A percentile compares a stretch with the other conserved stretches of the same genome.
Evolutionary conservation across 345 rosid species (phyloP).

Genomic region (Corchorus olitorius): DNA sequence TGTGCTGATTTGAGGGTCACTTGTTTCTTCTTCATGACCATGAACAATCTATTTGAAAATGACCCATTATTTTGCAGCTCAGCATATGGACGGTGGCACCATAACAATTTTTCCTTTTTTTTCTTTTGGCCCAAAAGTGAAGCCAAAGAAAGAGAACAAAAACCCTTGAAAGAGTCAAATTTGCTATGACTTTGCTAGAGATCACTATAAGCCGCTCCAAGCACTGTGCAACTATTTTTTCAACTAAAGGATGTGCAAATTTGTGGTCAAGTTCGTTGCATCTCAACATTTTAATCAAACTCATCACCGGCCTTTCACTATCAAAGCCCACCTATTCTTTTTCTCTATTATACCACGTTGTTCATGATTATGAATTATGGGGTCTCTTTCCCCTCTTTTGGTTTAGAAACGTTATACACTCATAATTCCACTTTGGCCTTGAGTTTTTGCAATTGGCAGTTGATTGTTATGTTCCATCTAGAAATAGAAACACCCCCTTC

Average conservation of each 20-base stretch:
- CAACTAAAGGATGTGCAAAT: background rate
- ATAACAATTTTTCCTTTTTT: background rate
- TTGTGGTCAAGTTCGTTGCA: background rate
- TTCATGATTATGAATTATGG: background rate
- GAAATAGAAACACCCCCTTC: background rate
- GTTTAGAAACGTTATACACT: background rate
- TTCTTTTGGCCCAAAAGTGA: background rate
- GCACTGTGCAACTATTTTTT: background rate
- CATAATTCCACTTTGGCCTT: background rate
- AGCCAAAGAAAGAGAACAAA: background rate
- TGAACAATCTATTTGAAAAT: background rate
- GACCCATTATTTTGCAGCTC: background rate
- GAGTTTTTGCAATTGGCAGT: background rate
- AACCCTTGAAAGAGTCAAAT: background rate
- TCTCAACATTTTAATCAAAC: background rate
- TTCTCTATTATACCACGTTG: background rate
- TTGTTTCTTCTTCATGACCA: background rate
- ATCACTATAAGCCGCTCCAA: background rate
- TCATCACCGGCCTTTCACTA: background rate
- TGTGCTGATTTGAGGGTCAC: background rate
- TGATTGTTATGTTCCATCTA: background rate
- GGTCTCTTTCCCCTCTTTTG: background rate
- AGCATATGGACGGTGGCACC: background rate
- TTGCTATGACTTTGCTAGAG: background rate
- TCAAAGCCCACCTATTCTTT: background rate